Conservation (phyloP, 2,329 filamentous ascomycete genomes). For the Fusarium abutilonis region DNA sequence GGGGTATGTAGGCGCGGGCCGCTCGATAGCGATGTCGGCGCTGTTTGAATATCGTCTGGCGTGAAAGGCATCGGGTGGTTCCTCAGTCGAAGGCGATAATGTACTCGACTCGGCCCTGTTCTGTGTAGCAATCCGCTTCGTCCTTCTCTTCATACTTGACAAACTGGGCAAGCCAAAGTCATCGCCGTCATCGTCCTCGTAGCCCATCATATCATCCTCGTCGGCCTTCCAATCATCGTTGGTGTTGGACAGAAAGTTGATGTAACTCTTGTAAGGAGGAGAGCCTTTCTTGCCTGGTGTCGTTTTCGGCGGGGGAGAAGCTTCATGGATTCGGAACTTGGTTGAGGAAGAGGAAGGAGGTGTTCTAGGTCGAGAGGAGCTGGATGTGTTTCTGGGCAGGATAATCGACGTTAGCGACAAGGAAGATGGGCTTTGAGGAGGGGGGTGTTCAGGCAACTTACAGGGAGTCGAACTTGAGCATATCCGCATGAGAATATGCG, state of each 20-base stretch:
- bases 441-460: constrained; percentile 55
- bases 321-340: constrained; percentile 61
- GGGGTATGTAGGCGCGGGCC: constrained; percentile 83
- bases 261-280: constrained; percentile 75
- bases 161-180: constrained; percentile 95
- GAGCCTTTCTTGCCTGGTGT: constrained; percentile 67
- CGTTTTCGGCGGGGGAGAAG: constrained; percentile 64
- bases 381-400: constrained; percentile 64
- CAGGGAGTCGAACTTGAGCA: constrained; percentile 86
- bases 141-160: constrained; percentile 86
- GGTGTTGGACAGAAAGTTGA: constrained; percentile 81
- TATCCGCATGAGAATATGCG: constrained; percentile 95
- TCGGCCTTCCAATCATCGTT: constrained; percentile 84
- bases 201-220: constrained; percentile 79
- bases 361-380: constrained; percentile 75
- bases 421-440: not conserved
- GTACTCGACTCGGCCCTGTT: constrained; percentile 45
- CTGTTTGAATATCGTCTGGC: constrained; percentile 80
- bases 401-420: constrained; percentile 19
- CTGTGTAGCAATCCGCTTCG: constrained; percentile 62
- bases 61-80: constrained; percentile 52
- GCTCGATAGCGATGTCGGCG: constrained; percentile 92
- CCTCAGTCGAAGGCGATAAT: constrained; percentile 51
- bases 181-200: constrained; percentile 89
- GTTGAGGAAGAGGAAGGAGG: constrained; percentile 71